phyloP scores from a whole-genome alignment of 371 early-diverging fungal species.

The Nosema muscidifuracis region DNA sequence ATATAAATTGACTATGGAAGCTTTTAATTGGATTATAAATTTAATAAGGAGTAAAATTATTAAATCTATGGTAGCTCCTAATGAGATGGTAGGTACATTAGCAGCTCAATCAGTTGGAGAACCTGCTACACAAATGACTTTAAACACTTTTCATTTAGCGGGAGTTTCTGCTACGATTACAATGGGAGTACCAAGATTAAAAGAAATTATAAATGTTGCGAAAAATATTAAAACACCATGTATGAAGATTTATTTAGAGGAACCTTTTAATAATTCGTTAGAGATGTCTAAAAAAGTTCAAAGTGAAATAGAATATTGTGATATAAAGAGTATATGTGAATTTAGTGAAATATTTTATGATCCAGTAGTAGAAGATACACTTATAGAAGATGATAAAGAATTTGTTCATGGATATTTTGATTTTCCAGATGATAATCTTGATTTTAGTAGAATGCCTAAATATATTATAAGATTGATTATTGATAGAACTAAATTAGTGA shows the following conservation, averaged over 20 bases:
- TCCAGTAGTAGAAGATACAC: slow-evolving; percentile 74
- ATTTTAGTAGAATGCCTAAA: slow-evolving; percentile 65
- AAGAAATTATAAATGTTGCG: slow-evolving; percentile 97
- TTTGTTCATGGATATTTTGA: slow-evolving; percentile 80
- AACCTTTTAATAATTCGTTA: slow-evolving; percentile 68
- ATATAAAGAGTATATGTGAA: slow-evolving; percentile 72
- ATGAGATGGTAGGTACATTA: slow-evolving; percentile 98
- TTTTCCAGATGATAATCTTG: slow-evolving; percentile 70
- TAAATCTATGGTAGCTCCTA: slow-evolving; percentile 79
- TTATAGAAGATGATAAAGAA: slow-evolving; percentile 80
- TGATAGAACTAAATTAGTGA: slow-evolving; percentile 72
- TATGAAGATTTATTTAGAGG: slow-evolving; percentile 73
- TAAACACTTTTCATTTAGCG: slow-evolving; percentile 98
- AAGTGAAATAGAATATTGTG: slow-evolving; percentile 79
- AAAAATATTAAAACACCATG: slow-evolving; percentile 91
- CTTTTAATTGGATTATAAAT: slow-evolving; percentile 85
- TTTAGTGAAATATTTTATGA: slow-evolving; percentile 90
- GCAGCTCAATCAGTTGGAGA: slow-evolving; percentile 99
- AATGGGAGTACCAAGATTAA: slow-evolving; percentile 95
- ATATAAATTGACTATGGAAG: slow-evolving; percentile 64
- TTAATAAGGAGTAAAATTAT: slow-evolving; percentile 80
- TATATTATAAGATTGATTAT: slow-evolving; percentile 89
- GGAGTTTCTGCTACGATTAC: slow-evolving; percentile 96
- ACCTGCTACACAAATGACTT: slow-evolving; percentile 99
- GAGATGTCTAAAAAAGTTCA: slow-evolving; percentile 81